These are phyloP conservation scores for Sapria himalayana DNA, from an alignment of 345 rosid genomes.

Conservation along the genomic window DNA sequence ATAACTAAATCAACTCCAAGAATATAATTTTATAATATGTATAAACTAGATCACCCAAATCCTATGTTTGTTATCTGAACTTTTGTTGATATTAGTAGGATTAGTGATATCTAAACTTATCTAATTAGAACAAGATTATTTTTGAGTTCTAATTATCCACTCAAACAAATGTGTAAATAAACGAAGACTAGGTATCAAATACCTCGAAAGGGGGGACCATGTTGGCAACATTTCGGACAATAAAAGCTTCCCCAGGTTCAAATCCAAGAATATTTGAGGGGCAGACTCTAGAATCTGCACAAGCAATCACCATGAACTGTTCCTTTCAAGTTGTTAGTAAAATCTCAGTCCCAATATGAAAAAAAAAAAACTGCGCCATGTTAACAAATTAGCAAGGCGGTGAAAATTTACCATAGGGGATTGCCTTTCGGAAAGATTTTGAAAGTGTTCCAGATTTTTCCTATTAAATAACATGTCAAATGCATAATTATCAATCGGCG, in stretches of 20 bases:
- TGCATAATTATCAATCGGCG: no score
- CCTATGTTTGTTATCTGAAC: no score
- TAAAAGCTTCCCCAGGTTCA: conserved; percentile 95
- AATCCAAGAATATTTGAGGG: conserved; percentile 77
- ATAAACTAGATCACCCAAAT: no score
- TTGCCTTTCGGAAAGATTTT: conserved; percentile 49
- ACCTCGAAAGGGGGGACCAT: conserved; percentile 82
- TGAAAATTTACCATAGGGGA: conserved; percentile 28
- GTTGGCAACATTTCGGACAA: conserved; percentile 76
- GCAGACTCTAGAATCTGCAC: conserved; percentile 96
- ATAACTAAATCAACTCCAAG: no score
- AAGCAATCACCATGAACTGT: conserved; percentile 93
- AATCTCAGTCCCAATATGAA: not conserved
- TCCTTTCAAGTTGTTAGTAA: conserved; percentile 17
- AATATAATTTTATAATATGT: no score
- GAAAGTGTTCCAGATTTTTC: conserved; percentile 46
- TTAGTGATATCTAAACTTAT: not conserved
- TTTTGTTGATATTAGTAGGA: no score
- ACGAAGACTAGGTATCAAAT: conserved; percentile 2
- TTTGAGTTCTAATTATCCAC: not conserved
- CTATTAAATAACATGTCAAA: conserved; percentile 17
- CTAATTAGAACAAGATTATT: not conserved
- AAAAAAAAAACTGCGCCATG: not conserved
- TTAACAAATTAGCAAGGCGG: not conserved
- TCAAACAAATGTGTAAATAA: not conserved